Percentiles rank a stretch among this genome's conserved stretches.
phyloP scores from a whole-genome alignment of 345 rosid genomes.

The Gossypium thurberi region DNA sequence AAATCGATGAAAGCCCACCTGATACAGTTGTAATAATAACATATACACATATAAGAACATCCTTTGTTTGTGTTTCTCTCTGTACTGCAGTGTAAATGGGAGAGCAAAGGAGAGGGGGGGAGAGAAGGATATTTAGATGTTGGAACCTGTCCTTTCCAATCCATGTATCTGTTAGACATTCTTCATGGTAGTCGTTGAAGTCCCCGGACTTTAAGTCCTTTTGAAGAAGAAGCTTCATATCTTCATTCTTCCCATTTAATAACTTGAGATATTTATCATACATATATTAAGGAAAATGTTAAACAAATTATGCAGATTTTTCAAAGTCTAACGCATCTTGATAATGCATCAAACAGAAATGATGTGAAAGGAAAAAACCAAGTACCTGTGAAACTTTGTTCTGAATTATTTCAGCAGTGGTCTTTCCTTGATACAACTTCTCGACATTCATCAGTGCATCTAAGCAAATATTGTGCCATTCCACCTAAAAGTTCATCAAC shows the following conservation, averaged over 20 bases:
- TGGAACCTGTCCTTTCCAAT: conserved; percentile 84
- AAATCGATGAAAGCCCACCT: conserved; percentile 98
- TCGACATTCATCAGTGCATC: conserved; percentile 69
- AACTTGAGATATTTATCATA: conserved; percentile 34
- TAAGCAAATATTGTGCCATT: conserved; percentile 73
- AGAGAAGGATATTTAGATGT: conserved; percentile 12
- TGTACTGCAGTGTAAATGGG: neutral
- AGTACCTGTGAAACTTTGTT: conserved; percentile 72
- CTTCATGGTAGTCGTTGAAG: conserved; percentile 58
- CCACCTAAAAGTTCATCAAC: conserved; percentile 46
- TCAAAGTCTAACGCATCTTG: conserved; percentile 3
- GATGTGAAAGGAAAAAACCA: conserved; percentile 7
- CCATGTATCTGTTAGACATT: conserved; percentile 95
- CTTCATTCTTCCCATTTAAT: conserved; percentile 63
- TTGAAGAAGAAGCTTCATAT: conserved; percentile 53
- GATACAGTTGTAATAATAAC: conserved; percentile 14
- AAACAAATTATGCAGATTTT: neutral
- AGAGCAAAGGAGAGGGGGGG: neutral
- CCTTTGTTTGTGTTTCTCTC: neutral
- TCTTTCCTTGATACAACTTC: conserved; percentile 61
- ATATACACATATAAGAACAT: neutral
- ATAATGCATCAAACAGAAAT: neutral
- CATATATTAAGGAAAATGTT: neutral
- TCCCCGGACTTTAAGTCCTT: conserved; percentile 68
- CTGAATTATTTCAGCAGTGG: conserved; percentile 57